Evolutionary conservation across 129 eudicot genomes (phyloP).

Genomic region (Helichrysum umbraculigerum): DNA sequence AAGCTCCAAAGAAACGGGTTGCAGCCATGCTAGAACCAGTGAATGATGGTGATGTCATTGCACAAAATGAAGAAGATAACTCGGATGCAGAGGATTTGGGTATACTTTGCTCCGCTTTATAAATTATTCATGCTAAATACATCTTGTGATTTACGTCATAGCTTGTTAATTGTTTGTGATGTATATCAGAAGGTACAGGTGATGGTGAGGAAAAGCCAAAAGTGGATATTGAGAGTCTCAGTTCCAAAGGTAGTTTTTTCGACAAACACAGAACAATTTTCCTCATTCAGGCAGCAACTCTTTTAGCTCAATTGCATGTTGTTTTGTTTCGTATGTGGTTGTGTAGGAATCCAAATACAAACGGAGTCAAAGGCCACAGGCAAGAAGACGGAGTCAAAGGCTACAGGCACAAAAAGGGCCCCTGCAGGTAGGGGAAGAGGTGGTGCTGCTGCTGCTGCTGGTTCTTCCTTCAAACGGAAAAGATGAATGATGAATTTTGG

Average conservation of each 20-base stretch:
- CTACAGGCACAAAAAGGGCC: constrained; percentile 59
- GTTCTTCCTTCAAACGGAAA: constrained; percentile 74
- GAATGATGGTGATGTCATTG: constrained; percentile 51
- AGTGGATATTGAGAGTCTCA: constrained; percentile 64
- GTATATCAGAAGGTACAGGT: constrained; percentile 43
- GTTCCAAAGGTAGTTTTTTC: constrained; percentile 61
- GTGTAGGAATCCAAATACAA: constrained; percentile 70
- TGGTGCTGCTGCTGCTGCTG: constrained; percentile 45
- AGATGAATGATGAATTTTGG: constrained; percentile 34
- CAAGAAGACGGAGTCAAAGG: constrained; percentile 51
- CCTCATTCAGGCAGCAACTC: constrained; percentile 1
- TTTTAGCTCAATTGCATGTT: background rate
- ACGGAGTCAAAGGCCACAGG: constrained; percentile 67
- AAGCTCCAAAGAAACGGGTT: constrained; percentile 90
- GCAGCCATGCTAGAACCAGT: constrained; percentile 91
- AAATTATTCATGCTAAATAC: background rate
- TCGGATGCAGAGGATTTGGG: constrained; percentile 86
- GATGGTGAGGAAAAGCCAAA: constrained; percentile 60
- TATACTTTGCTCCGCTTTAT: constrained; percentile 22
- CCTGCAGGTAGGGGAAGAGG: constrained; percentile 79
- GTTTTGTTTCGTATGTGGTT: background rate
- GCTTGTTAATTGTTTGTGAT: constrained; percentile 22
- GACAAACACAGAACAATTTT: background rate
- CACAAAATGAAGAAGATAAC: constrained; percentile 67
- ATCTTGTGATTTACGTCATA: background rate